phyloP scores from a whole-genome alignment of 2,329 filamentous ascomycete species.

The Dothistroma pini region DNA sequence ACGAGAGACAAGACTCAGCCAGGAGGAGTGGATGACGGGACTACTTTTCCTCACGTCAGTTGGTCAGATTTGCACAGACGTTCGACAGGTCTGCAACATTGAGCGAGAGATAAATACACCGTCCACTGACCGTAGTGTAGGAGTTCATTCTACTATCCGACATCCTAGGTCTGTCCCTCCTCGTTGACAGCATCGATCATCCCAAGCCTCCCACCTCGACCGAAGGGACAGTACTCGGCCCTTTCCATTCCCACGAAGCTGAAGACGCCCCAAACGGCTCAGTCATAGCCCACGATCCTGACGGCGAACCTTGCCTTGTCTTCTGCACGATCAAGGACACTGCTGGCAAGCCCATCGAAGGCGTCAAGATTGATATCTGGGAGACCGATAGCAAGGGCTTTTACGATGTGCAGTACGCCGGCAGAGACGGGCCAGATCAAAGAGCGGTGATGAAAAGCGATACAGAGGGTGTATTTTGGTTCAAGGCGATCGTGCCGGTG shows the following conservation, averaged over 20 bases:
- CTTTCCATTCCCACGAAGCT: conserved; percentile 80
- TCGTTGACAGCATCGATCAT: conserved; percentile 80
- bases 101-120: neutral
- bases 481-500: conserved; percentile 78
- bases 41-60: conserved; percentile 68
- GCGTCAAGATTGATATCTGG: conserved; percentile 77
- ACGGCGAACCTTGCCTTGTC: conserved; percentile 67
- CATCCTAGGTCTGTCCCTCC: conserved; percentile 71
- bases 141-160: conserved; percentile 77
- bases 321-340: conserved; percentile 69
- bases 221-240: conserved; percentile 75
- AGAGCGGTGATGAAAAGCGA: conserved; percentile 68
- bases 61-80: conserved; percentile 69
- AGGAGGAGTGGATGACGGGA: conserved; percentile 73
- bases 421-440: conserved; percentile 63
- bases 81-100: conserved; percentile 58
- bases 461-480: conserved; percentile 73
- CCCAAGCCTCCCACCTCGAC: conserved; percentile 68
- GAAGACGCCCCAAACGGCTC: conserved; percentile 54
- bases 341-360: conserved; percentile 57
- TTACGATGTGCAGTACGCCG: conserved; percentile 76
- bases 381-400: conserved; percentile 76
- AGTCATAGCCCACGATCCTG: conserved; percentile 63
- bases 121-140: conserved; percentile 14
- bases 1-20: conserved; percentile 70